Evolutionary conservation across 352 stramenopile genomes (phyloP).

Genomic region (Pythium guiyangense): DNA sequence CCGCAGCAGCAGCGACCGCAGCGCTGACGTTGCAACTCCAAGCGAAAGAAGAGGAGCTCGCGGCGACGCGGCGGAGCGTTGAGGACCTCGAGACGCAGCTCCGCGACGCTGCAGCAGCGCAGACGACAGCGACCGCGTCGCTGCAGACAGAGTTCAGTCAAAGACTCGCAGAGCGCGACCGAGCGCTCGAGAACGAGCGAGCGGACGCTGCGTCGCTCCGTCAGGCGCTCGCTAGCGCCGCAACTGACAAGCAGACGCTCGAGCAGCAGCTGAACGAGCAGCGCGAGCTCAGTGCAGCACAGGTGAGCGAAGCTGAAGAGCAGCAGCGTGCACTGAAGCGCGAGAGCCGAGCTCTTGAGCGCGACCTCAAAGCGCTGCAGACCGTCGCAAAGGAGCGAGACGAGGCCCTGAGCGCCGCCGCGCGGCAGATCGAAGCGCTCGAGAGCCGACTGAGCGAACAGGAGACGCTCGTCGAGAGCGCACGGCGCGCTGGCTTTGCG

Average conservation of each 20-base stretch:
- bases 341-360: constrained; percentile 48
- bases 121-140: constrained; percentile 1
- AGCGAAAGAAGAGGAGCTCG: constrained; percentile 8
- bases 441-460: constrained; percentile 31
- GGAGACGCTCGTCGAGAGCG: constrained; percentile 29
- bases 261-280: constrained; percentile 25
- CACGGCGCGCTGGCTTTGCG: constrained; percentile 27
- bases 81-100: constrained; percentile 1
- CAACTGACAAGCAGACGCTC: constrained; percentile 10
- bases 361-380: constrained; percentile 55
- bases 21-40: constrained; percentile 7
- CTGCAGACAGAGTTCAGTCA: constrained; percentile 13
- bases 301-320: constrained; percentile 49
- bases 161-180: constrained; percentile 16
- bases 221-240: constrained; percentile 14
- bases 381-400: constrained; percentile 44
- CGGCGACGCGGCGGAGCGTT: background rate
- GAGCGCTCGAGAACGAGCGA: constrained; percentile 18
- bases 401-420: constrained; percentile 30
- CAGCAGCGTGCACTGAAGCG: constrained; percentile 46
- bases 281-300: constrained; percentile 4
- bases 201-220: constrained; percentile 16
- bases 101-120: background rate
- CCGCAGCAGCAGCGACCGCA: constrained; percentile 17
- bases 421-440: constrained; percentile 24